Percentiles rank a stretch among this genome's conserved stretches.
These are phyloP conservation scores for Saturnispora sanitii DNA, from an alignment of 805 yeast species.

Conservation along the genomic window DNA sequence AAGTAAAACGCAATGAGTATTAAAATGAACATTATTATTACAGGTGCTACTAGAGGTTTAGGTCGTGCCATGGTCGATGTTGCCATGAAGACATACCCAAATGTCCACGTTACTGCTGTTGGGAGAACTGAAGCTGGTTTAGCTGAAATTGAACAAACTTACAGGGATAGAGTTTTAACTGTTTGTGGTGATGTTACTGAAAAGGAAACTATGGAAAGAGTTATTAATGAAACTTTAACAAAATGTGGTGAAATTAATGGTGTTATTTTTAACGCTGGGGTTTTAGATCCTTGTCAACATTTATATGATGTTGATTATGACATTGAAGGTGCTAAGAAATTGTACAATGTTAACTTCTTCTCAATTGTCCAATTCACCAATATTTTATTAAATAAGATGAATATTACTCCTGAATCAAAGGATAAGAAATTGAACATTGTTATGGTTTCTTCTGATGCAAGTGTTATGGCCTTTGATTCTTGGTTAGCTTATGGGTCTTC, in stretches of 20 bases:
- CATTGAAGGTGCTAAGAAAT: conserved; percentile 46
- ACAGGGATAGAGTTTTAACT: conserved; percentile 34
- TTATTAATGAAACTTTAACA: conserved; percentile 36
- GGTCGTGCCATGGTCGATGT: conserved; percentile 65
- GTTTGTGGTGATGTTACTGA: conserved; percentile 55
- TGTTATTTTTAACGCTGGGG: conserved; percentile 72
- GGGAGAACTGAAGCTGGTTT: conserved; percentile 55
- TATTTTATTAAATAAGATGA: conserved; percentile 37
- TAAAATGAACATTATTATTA: conserved; percentile 31
- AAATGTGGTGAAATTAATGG: conserved; percentile 53
- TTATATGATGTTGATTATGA: conserved; percentile 39
- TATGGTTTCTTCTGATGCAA: conserved; percentile 88
- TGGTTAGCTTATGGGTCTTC: conserved; percentile 93
- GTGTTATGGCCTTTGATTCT: conserved; percentile 50
- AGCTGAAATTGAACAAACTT: conserved; percentile 17
- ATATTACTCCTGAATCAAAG: conserved; percentile 33
- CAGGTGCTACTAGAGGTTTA: conserved; percentile 70
- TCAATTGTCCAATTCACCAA: conserved; percentile 55
- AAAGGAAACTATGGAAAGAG: conserved; percentile 25
- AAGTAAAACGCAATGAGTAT: background rate
- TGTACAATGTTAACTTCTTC: conserved; percentile 72
- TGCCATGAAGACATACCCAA: conserved; percentile 30
- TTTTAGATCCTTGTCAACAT: conserved; percentile 63
- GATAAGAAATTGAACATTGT: conserved; percentile 25
- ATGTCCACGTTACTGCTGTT: conserved; percentile 47